Conservation (phyloP, 495 filamentous ascomycete genomes). For the Recurvomyces mirabilis region DNA sequence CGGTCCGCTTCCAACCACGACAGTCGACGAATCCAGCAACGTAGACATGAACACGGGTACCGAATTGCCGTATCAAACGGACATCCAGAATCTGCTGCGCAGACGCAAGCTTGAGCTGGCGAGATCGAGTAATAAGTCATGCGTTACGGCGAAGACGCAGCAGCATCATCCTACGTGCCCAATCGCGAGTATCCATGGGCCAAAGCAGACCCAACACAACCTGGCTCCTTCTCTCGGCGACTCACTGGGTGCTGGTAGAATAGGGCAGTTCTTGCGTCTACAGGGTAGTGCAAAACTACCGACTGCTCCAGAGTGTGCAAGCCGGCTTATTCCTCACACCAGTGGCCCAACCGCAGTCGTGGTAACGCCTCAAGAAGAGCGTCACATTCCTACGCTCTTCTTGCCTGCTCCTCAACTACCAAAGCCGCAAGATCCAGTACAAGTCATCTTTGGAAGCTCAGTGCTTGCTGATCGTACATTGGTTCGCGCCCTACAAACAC, state of each 20-base stretch:
- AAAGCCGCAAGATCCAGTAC: constrained; percentile 20
- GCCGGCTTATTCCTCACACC: too few species aligned
- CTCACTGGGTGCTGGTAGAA: too few species aligned
- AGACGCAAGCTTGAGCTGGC: constrained; percentile 28
- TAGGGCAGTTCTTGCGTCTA: too few species aligned
- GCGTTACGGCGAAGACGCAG: not conserved
- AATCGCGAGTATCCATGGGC: not conserved
- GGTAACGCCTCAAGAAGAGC: too few species aligned
- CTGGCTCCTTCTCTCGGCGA: too few species aligned
- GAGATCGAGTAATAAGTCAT: not conserved
- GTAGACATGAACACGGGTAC: not conserved
- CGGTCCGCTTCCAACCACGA: not conserved
- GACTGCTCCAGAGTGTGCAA: too few species aligned
- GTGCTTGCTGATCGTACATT: constrained; percentile 37
- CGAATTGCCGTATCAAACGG: too few species aligned
- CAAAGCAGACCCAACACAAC: too few species aligned
- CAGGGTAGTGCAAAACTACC: too few species aligned
- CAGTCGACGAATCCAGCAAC: constrained; percentile 8
- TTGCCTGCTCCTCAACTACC: constrained; percentile 8
- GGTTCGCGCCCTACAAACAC: constrained; percentile 35
- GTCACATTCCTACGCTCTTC: too few species aligned
- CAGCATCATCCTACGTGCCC: not conserved
- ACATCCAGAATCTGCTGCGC: constrained; percentile 24
- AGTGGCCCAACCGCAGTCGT: too few species aligned
- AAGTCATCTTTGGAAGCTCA: constrained; percentile 40